These are phyloP conservation scores for Cercospora zeina DNA, from an alignment of 2,329 filamentous ascomycete genomes.

Conservation along the genomic window DNA sequence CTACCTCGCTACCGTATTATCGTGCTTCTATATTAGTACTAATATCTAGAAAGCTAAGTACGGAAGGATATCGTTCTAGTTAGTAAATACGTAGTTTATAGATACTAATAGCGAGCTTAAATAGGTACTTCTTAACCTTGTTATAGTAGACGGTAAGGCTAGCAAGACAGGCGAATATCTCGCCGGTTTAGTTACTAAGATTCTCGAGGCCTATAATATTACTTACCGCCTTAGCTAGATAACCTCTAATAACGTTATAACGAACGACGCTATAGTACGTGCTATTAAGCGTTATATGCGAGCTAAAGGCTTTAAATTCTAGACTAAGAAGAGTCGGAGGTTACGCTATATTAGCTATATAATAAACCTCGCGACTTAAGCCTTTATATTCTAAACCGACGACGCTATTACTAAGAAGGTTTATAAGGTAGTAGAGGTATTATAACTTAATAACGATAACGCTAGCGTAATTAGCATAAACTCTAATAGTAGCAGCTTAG, in stretches of 20 bases:
- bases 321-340: background rate
- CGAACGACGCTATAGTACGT: background rate
- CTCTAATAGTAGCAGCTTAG: background rate
- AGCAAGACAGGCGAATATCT: no score
- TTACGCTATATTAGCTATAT: conserved; percentile 4
- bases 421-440: background rate
- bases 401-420: background rate
- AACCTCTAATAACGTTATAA: conserved; percentile 7
- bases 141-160: no score
- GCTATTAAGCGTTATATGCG: background rate
- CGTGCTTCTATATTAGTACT: no score
- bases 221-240: background rate
- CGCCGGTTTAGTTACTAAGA: no score
- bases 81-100: no score
- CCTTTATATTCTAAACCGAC: background rate
- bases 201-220: background rate
- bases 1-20: no score
- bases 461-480: background rate
- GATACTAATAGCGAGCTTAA: no score
- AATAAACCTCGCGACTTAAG: background rate
- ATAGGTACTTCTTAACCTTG: no score
- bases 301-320: background rate
- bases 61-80: no score
- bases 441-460: background rate
- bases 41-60: no score